These are phyloP conservation scores for Trametes sanguinea DNA, from an alignment of 768 basidiomycete genomes.

Conservation along the genomic window DNA sequence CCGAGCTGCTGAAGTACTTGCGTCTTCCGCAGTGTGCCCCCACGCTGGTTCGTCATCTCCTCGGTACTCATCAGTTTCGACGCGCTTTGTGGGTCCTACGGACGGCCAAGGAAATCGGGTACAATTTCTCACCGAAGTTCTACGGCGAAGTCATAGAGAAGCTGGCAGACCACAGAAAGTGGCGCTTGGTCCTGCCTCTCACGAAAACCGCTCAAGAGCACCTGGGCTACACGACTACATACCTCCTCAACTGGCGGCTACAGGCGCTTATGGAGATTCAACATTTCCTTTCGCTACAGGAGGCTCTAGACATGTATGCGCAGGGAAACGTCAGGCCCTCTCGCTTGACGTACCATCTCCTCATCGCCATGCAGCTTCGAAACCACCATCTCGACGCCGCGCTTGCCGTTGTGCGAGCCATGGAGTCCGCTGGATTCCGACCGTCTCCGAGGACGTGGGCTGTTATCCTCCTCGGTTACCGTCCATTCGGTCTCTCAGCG, in stretches of 20 bases:
- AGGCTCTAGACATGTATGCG: constrained; percentile 53
- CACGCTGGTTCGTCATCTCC: constrained; percentile 13
- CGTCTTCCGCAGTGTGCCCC: constrained; percentile 6
- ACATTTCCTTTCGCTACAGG: constrained; percentile 47
- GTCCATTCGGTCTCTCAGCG: constrained; percentile 57
- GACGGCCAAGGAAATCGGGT: constrained; percentile 53
- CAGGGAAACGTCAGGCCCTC: constrained; percentile 48
- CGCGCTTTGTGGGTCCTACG: constrained; percentile 48
- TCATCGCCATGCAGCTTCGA: constrained; percentile 66
- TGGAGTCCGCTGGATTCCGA: constrained; percentile 58
- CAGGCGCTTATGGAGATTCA: constrained; percentile 60
- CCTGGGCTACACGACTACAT: constrained; percentile 49
- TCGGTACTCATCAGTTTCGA: constrained; percentile 34
- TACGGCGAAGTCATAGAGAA: constrained; percentile 60
- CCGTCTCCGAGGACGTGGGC: constrained; percentile 61
- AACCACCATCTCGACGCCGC: constrained; percentile 65
- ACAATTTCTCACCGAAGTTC: constrained; percentile 48
- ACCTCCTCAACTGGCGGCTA: constrained; percentile 71
- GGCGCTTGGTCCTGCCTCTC: constrained; percentile 51
- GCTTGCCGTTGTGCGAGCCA: constrained; percentile 51
- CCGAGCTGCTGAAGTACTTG: constrained; percentile 3
- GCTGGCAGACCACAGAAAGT: constrained; percentile 48
- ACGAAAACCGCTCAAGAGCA: constrained; percentile 52
- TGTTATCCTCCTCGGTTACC: constrained; percentile 58
- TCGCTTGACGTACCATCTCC: constrained; percentile 67